Base-by-base conservation (phyloP, 2,329 filamentous ascomycete genomes). In the Phialophora verrucosa region DNA sequence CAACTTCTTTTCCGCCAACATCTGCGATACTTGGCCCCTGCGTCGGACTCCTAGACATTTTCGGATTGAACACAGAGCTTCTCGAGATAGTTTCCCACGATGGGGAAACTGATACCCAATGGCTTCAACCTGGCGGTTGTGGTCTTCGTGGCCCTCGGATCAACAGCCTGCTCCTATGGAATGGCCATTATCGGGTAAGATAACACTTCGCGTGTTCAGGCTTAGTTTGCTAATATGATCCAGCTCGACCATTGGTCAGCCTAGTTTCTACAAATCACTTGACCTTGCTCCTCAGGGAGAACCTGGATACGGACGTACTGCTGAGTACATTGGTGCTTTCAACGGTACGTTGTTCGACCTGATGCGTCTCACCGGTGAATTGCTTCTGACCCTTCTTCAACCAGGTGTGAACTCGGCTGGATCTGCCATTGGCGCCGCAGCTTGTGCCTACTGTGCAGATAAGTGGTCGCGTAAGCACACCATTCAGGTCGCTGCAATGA, bases 181-280 rank as follows among this genome's bases (percentile, higher is more conserved):
- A 72, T 76, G 64, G 74, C 76, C 29, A 74, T 78, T 55, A 81
- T 83, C 49, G 76, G 78, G 12, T 80, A 63, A 42, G 65, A 54
- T 29, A 17, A 12, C 27, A 12, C 23, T 25, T 42, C 1, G 2
- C 44, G 56, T 14, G 27, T 4, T 50, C 38, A 1, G 29, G 11
- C 4, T 29, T 4, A 25, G 20, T n/a, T 8, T 11, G 32, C 32
- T 66, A 23, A 66, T 44, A 23, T 7, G 54, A 27, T 55, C 25
- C 27, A 67, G 65, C 32, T 68, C 67, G 27, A 82, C 80, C 1
- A 77, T 83, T 58, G 82, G 81, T 2, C 81, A 83, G 64, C 80
- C 81, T 3, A 78, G 74, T 44, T 83, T 83, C 74, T 82, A 80
- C 72, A 74, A 70, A 4, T 79, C 78, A 70, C 77, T 83, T 56